A percentile compares a stretch with the other conserved stretches of the same genome.
These are phyloP conservation scores for Cladochytrium tenue DNA, from an alignment of 371 early-diverging fungal species.

Conservation along the genomic window DNA sequence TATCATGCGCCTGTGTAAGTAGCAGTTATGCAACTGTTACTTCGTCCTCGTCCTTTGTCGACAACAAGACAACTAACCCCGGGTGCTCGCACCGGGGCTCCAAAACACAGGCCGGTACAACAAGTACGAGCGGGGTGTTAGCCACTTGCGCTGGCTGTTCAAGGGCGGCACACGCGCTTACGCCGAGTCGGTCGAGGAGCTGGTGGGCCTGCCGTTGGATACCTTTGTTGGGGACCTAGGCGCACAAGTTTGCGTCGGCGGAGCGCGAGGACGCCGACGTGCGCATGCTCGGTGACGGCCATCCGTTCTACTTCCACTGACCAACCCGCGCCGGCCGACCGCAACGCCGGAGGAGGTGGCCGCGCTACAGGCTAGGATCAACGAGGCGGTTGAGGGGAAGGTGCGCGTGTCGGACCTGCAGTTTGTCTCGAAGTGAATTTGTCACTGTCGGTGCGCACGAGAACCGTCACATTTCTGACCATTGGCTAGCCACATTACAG, in stretches of 20 bases:
- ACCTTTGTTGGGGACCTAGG: constrained; percentile 30
- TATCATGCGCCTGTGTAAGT: constrained; percentile 21
- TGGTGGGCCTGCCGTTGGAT: constrained; percentile 64
- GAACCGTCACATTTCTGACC: background rate
- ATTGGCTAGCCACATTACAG: constrained; percentile 53
- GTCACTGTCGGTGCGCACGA: constrained; percentile 6
- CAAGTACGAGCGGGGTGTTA: constrained; percentile 80
- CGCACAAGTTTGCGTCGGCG: constrained; percentile 80
- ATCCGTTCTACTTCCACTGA: constrained; percentile 92
- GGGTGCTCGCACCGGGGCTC: no score
- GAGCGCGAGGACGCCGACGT: constrained; percentile 98
- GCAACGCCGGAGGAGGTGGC: constrained; percentile 44
- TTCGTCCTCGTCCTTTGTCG: no score
- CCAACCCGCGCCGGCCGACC: constrained; percentile 68
- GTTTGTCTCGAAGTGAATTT: constrained; percentile 32
- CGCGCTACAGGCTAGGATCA: constrained; percentile 58
- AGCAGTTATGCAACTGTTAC: constrained; percentile 19
- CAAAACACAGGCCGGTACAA: constrained; percentile 84
- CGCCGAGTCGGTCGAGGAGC: constrained; percentile 80
- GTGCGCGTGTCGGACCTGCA: constrained; percentile 40
- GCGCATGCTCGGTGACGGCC: constrained; percentile 88
- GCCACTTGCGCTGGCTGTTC: constrained; percentile 86
- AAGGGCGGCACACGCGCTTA: constrained; percentile 68
- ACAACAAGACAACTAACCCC: no score
- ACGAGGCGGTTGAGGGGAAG: constrained; percentile 44